phyloP scores from a whole-genome alignment of 2,329 filamentous ascomycete genomes.

The Rutstroemia sp. region DNA sequence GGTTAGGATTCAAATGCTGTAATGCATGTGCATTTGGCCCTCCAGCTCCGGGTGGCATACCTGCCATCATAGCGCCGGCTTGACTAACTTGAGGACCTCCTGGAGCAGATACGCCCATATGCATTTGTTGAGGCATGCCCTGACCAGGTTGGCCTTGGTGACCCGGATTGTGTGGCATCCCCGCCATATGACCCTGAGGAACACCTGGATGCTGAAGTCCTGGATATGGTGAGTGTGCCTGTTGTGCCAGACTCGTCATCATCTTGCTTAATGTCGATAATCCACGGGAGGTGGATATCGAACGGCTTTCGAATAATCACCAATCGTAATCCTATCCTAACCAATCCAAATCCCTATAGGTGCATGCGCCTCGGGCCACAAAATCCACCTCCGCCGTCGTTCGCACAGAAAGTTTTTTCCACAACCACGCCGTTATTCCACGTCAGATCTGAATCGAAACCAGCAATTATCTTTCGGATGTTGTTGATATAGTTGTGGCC shows the following conservation, averaged over 20 bases:
- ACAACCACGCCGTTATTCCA: slow-evolving; percentile 16
- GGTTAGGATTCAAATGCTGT: slow-evolving; percentile 58
- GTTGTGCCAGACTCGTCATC: slow-evolving; percentile 64
- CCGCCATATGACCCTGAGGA: slow-evolving; percentile 46
- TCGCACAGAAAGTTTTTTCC: slow-evolving; percentile 34
- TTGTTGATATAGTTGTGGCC: slow-evolving; percentile 2
- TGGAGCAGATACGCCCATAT: slow-evolving; percentile 66
- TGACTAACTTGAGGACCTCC: slow-evolving; percentile 64
- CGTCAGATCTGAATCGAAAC: neutral
- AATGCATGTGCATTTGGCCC: slow-evolving; percentile 58
- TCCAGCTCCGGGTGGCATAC: slow-evolving; percentile 60
- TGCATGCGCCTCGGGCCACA: slow-evolving; percentile 22
- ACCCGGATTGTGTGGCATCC: slow-evolving; percentile 52
- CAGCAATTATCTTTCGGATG: slow-evolving; percentile 10
- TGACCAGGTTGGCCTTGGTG: slow-evolving; percentile 58
- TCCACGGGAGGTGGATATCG: slow-evolving; percentile 53
- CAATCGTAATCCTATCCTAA: neutral
- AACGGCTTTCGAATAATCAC: slow-evolving; percentile 29
- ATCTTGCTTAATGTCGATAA: slow-evolving; percentile 42
- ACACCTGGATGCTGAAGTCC: slow-evolving; percentile 68
- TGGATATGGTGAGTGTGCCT: slow-evolving; percentile 63
- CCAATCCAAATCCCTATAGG: slow-evolving; percentile 10
- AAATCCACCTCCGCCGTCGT: slow-evolving; percentile 35
- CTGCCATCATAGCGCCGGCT: slow-evolving; percentile 62
- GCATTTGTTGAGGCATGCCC: slow-evolving; percentile 62